Base-by-base conservation (phyloP, 805 yeast species). In the Yamadazyma ubonensis region DNA sequence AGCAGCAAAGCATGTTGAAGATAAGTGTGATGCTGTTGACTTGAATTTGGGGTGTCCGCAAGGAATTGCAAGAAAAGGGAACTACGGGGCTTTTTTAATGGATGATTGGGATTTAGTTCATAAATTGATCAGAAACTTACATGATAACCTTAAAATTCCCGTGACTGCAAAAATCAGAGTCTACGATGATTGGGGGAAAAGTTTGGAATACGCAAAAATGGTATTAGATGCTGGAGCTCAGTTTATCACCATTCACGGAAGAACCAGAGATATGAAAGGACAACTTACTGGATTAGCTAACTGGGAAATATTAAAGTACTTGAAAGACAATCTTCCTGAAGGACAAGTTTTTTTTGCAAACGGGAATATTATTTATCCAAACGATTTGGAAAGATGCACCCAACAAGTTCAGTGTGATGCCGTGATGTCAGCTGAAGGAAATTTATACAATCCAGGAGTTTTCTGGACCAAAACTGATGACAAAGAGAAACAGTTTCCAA, bases 381-480 rank as follows among this genome's bases (percentile, higher is more conserved):
- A 82, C 30, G 98, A 93, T 58, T 68, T 91, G 17, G 70, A 71
- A 1, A 71, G 93, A 45, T 85, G 96, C 58, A 57, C 79, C 31
- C 71, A 70, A 2, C 73, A 67, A 6, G 78, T 87, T 4, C 67
- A 65, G 0, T 85, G 93, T 48, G 97, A 93, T 63, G 96, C 89
- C 0, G 93, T 93, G 12, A 93, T 93, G 99, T 82, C 95, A 29
- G 99, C 99, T 1, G 99, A 93, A 61, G 96, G 96, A 1, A 89
- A 89, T 55, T 67, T 93, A 25, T 86, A 82, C 63, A 93, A 93
- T 53, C 99, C 99, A 0, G 97, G 95, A 5, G 79, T 90, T 1
- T 91, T 93, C 58, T 76, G 81, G 82, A 65, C 75, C 2, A 59
- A 63, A 33, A 53, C 63, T 2, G 63, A 70, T 6, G 78, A 82